These are phyloP conservation scores for Polyplosphaeria fusca DNA, from an alignment of 495 filamentous ascomycete species.

Conservation along the genomic window DNA sequence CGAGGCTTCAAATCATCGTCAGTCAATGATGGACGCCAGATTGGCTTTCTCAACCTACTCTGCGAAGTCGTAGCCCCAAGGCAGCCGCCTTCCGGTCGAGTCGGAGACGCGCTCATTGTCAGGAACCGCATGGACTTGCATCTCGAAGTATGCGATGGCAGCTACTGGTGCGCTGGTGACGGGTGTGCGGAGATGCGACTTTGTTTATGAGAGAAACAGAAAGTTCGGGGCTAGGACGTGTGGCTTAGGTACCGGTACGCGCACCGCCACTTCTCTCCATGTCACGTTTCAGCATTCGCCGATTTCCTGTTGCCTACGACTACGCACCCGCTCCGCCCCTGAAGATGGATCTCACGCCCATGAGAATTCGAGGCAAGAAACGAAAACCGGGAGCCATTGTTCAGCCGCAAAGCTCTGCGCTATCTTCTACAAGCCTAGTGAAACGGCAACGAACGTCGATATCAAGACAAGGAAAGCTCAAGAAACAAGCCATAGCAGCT, in stretches of 20 bases:
- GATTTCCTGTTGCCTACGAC: too few species aligned
- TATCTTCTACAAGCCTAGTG: neutral
- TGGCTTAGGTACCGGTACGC: too few species aligned
- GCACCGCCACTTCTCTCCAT: too few species aligned
- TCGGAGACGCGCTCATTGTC: constrained; percentile 60
- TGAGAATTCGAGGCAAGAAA: constrained; percentile 29
- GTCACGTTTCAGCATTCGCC: too few species aligned
- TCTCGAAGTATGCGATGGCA: constrained; percentile 26
- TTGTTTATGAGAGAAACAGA: constrained; percentile 14
- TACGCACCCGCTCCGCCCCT: too few species aligned
- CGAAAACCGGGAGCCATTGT: constrained; percentile 8
- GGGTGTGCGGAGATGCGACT: neutral
- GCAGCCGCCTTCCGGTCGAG: constrained; percentile 56
- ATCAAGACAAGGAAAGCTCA: neutral
- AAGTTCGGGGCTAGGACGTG: neutral
- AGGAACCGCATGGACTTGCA: constrained; percentile 68
- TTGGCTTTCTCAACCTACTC: too few species aligned
- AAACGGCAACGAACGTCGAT: neutral
- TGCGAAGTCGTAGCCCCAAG: constrained; percentile 61
- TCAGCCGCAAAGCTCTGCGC: neutral
- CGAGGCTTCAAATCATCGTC: constrained; percentile 7
- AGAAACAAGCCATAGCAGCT: neutral
- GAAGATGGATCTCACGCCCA: constrained; percentile 28
- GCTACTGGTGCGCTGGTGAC: neutral
- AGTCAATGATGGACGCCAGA: constrained; percentile 5